Conservation (phyloP, 805 yeast species). For the Ogataea zsoltii region DNA sequence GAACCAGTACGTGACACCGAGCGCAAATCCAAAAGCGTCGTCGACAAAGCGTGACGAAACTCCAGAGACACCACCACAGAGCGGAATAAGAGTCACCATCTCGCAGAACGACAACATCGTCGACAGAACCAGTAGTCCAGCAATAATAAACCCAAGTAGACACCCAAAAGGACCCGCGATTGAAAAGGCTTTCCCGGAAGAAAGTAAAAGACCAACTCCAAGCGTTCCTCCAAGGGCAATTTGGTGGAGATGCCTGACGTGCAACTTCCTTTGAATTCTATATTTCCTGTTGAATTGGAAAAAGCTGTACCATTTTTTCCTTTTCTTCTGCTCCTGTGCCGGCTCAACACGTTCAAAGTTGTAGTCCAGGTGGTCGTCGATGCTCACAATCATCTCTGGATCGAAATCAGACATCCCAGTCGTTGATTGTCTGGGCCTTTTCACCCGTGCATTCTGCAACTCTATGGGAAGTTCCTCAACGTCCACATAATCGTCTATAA, state of each 20-base stretch:
- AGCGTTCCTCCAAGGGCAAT: slow-evolving; percentile 77
- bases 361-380: slow-evolving; percentile 33
- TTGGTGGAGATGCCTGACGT: slow-evolving; percentile 71
- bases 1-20: slow-evolving; percentile 74
- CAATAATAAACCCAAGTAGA: slow-evolving; percentile 60
- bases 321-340: background rate
- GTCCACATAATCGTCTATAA: slow-evolving; percentile 33
- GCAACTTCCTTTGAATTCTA: slow-evolving; percentile 55
- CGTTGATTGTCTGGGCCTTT: background rate
- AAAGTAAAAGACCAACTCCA: slow-evolving; percentile 72
- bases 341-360: slow-evolving; percentile 23
- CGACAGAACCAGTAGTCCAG: slow-evolving; percentile 65
- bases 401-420: slow-evolving; percentile 10
- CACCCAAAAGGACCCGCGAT: slow-evolving; percentile 81
- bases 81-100: slow-evolving; percentile 76
- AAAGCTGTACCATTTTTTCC: background rate
- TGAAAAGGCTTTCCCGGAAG: slow-evolving; percentile 70
- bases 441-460: slow-evolving; percentile 19
- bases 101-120: slow-evolving; percentile 78
- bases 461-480: slow-evolving; percentile 33
- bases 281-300: slow-evolving; percentile 25
- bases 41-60: slow-evolving; percentile 73
- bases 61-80: slow-evolving; percentile 79
- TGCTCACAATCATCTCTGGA: slow-evolving; percentile 32
- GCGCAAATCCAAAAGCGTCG: slow-evolving; percentile 74